phyloP scores from a whole-genome alignment of 2,329 filamentous ascomycete genomes.

The Colletotrichum cuscutae region DNA sequence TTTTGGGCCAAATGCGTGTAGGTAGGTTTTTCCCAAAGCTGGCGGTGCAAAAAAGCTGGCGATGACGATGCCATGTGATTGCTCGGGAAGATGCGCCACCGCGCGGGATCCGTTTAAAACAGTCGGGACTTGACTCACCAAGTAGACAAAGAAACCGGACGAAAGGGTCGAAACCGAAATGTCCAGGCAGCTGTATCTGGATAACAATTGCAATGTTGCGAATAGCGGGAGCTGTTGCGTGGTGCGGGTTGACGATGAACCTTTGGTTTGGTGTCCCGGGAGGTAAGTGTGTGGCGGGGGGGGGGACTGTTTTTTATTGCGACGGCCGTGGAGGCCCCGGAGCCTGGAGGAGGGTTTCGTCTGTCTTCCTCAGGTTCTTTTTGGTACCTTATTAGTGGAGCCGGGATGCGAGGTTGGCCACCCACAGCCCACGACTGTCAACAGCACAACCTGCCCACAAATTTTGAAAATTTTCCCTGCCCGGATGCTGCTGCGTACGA shows the following conservation, averaged over 20 bases:
- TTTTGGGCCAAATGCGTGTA: background rate
- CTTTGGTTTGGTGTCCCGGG: constrained; percentile 20
- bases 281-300: constrained; percentile 17
- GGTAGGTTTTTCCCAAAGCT: background rate
- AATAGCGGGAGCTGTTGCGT: constrained; percentile 6
- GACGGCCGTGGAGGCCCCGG: constrained; percentile 3
- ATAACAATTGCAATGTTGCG: constrained; percentile 23
- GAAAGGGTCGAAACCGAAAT: constrained; percentile 10
- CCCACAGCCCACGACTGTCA: constrained; percentile 3
- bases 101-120: background rate
- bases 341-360: constrained; percentile 31
- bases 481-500: background rate
- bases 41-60: background rate
- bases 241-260: constrained; percentile 28
- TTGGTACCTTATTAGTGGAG: constrained; percentile 24
- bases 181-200: constrained; percentile 17
- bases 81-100: constrained; percentile 14
- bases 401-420: constrained; percentile 14
- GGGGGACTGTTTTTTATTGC: constrained; percentile 30
- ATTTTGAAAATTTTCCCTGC: constrained; percentile 25
- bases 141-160: constrained; percentile 8
- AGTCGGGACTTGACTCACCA: constrained; percentile 22
- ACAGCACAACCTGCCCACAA: constrained; percentile 25
- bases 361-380: constrained; percentile 27
- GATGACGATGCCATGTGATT: constrained; percentile 33